These are phyloP conservation scores for Schizochytrium sp. DNA, from an alignment of 108 stramenopile genomes.

Conservation along the genomic window DNA sequence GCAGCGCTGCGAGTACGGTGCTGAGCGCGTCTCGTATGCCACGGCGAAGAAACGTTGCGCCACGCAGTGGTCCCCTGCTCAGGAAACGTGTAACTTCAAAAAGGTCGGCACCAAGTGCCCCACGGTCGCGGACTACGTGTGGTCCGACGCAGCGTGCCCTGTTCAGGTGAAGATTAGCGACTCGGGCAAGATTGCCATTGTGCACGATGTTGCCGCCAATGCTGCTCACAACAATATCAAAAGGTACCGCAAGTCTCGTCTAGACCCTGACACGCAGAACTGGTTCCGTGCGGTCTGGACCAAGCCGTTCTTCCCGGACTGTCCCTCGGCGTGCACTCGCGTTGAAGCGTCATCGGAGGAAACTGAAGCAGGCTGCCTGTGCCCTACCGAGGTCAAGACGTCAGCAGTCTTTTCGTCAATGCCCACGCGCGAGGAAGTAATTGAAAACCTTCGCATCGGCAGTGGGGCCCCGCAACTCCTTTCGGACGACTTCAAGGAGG, in stretches of 20 bases:
- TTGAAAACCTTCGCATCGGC: no score
- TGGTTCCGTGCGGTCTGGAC: no score
- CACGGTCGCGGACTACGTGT: slow-evolving; percentile 31
- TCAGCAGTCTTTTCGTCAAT: neutral
- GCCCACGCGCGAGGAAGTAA: no score
- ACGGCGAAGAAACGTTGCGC: slow-evolving; percentile 27
- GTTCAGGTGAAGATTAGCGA: slow-evolving; percentile 50
- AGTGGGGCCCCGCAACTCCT: no score
- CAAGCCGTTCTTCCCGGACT: no score
- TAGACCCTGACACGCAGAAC: no score
- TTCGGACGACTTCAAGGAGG: no score
- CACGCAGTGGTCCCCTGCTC: neutral
- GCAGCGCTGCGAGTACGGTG: slow-evolving; percentile 30
- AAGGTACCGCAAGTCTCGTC: no score
- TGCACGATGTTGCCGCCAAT: slow-evolving; percentile 32
- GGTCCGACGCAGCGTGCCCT: slow-evolving; percentile 45
- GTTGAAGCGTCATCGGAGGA: slow-evolving; percentile 36
- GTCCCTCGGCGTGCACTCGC: neutral
- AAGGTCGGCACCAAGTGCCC: slow-evolving; percentile 24
- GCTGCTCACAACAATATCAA: neutral
- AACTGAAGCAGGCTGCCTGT: slow-evolving; percentile 23
- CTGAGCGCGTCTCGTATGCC: slow-evolving; percentile 22
- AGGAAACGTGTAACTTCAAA: neutral
- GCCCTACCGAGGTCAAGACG: slow-evolving; percentile 8
- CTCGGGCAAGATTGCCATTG: slow-evolving; percentile 49